phyloP scores from a whole-genome alignment of 306 rosid species.

The Pterocarpus macrocarpus region DNA sequence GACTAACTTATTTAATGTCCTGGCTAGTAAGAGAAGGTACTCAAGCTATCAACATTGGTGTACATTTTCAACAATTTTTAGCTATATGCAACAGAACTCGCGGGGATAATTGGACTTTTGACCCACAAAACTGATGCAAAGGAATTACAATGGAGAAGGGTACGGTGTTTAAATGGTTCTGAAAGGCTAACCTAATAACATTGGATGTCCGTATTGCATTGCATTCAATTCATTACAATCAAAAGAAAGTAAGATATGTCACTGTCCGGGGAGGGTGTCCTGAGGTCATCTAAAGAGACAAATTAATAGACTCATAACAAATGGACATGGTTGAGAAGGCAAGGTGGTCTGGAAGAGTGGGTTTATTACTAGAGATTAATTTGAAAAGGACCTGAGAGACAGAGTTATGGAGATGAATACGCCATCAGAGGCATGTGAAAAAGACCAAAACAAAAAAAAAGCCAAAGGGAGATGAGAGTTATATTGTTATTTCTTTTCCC shows the following conservation, averaged over 20 bases:
- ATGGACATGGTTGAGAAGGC: not conserved
- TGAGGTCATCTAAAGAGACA: constrained; percentile 41
- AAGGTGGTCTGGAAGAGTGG: too few species aligned
- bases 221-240: not conserved
- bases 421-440: too few species aligned
- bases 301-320: constrained; percentile 5
- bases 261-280: constrained; percentile 26
- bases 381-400: too few species aligned
- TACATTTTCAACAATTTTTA: not conserved
- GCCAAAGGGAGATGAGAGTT: not conserved
- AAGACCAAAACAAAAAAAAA: too few species aligned
- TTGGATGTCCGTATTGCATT: not conserved
- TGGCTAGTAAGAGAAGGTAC: not conserved
- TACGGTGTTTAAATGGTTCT: not conserved
- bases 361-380: too few species aligned
- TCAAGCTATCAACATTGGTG: not conserved
- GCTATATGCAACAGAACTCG: not conserved
- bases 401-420: too few species aligned
- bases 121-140: not conserved
- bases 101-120: not conserved
- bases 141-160: not conserved
- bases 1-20: not conserved
- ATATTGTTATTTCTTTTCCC: not conserved
- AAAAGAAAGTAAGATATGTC: constrained; percentile 19
- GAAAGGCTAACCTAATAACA: not conserved